Evolutionary conservation across 140 eudicot genomes (phyloP), one percentile per base, ranked within the genome.

Genomic region (Oenanthe javanica): DNA sequence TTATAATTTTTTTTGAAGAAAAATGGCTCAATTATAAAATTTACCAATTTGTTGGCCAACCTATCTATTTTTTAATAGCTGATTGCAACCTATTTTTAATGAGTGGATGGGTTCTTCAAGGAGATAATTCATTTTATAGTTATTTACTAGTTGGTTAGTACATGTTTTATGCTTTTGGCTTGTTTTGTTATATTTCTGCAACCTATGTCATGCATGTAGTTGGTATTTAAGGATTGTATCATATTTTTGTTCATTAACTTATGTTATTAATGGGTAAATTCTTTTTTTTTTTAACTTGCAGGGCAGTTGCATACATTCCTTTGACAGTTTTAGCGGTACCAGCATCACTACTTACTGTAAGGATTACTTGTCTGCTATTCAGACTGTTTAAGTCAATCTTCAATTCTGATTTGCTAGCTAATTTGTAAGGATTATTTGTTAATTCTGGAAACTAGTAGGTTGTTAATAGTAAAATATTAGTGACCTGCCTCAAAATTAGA

Each of bases 241-340:
- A 46, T 4, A 14, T n/a, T 67, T 4, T 25, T 42, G 18, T 43
- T 31, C 27, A 48, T 9, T 8, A 64, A 67, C 9, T 31, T 25
- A 59, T 73, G 25, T 59, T 25, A 72, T 23, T 78, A 43, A 83
- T 64, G 16, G 23, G 48, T 43, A 36, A 4, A 25, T 67, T 59
- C 57, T 42, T n/a, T n/a, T n/a, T n/a, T n/a, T n/a, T n/a, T n/a
- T 54, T 45, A 72, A 42, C 40, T 69, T 83, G 89, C 90, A 93
- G 98, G 89, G 98, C 97, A 82, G 85, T 90, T 84, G 97, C 98
- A 57, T 93, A 93, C 80, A 78, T 93, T 79, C 98, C 98, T 85
- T 71, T 93, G 61, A 93, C 98, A 4, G 87, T 93, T 84, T 85
- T 93, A 77, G 97, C 97, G 19, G 97, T 93, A 83, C 98, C 98